Evolutionary conservation across 2,329 filamentous ascomycete species (phyloP).

Genomic region (Colletotrichum eremochloae): DNA sequence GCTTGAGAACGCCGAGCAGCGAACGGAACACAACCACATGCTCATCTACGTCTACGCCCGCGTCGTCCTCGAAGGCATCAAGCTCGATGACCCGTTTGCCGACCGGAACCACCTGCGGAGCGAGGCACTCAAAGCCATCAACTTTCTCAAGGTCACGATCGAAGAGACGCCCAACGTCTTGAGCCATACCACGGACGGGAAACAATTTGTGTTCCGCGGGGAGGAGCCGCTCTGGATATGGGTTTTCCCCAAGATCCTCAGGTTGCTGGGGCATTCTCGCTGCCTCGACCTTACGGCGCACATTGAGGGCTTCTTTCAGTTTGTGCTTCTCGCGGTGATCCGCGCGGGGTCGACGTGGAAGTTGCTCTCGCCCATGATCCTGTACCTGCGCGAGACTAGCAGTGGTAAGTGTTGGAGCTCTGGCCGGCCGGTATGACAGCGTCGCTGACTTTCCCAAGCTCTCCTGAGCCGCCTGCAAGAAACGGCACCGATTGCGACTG

Average conservation of each 20-base stretch:
- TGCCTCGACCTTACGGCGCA: constrained; percentile 62
- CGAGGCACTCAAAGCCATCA: constrained; percentile 79
- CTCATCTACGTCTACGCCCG: constrained; percentile 87
- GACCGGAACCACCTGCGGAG: constrained; percentile 66
- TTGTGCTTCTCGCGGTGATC: constrained; percentile 60
- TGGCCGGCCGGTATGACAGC: not conserved
- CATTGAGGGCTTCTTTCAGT: constrained; percentile 67
- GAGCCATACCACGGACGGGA: constrained; percentile 57
- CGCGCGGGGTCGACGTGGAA: constrained; percentile 63
- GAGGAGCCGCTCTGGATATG: constrained; percentile 75
- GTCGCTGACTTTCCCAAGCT: constrained; percentile 49
- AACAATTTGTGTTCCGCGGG: constrained; percentile 65
- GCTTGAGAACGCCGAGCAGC: constrained; percentile 74
- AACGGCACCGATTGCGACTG: constrained; percentile 46
- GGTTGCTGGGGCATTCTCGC: constrained; percentile 66
- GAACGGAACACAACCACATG: constrained; percentile 83
- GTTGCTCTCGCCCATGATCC: constrained; percentile 57
- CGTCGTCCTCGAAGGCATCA: constrained; percentile 79
- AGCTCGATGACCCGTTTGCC: constrained; percentile 77
- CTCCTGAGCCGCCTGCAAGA: constrained; percentile 53
- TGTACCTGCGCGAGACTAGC: constrained; percentile 64
- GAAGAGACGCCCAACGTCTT: constrained; percentile 81
- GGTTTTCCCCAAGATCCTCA: constrained; percentile 71
- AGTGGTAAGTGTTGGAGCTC: constrained; percentile 54
- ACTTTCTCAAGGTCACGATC: constrained; percentile 81